Conservation (phyloP, 108 stramenopile genomes). For the Seminavis robusta region DNA sequence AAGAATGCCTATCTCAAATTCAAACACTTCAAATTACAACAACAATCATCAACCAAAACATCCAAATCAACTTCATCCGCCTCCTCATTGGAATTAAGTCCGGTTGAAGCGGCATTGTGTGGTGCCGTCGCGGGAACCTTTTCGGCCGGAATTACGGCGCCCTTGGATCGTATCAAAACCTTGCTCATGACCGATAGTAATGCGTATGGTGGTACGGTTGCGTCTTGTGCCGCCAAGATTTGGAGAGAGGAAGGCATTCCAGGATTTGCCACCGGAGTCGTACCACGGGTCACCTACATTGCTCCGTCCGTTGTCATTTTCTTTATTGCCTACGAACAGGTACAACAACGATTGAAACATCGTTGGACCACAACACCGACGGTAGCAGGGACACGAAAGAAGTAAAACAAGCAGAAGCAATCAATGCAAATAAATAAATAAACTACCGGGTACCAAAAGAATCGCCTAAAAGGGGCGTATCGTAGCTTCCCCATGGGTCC, state of each 20-base stretch:
- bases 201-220: conserved; percentile 54
- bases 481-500: too few relatives aligned
- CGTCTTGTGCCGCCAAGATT: conserved; percentile 52
- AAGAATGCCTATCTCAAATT: conserved; percentile 45
- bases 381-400: neutral
- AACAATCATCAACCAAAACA: neutral
- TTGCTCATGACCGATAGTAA: conserved; percentile 73
- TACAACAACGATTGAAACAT: conserved; percentile 38
- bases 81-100: conserved; percentile 31
- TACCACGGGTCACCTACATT: conserved; percentile 73
- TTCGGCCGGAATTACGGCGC: conserved; percentile 70
- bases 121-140: conserved; percentile 77
- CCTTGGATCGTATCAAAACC: conserved; percentile 78
- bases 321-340: conserved; percentile 77
- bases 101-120: conserved; percentile 66
- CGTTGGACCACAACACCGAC: neutral
- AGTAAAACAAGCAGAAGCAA: too few relatives aligned
- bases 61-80: neutral
- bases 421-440: too few relatives aligned
- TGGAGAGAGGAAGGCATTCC: conserved; percentile 53
- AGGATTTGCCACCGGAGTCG: conserved; percentile 59
- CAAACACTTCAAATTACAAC: conserved; percentile 18
- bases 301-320: conserved; percentile 82
- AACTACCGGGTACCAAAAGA: too few relatives aligned
- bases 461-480: too few relatives aligned